Conservation (phyloP, 169 alveolate species). For the Cryptosporidium meleagridis region DNA sequence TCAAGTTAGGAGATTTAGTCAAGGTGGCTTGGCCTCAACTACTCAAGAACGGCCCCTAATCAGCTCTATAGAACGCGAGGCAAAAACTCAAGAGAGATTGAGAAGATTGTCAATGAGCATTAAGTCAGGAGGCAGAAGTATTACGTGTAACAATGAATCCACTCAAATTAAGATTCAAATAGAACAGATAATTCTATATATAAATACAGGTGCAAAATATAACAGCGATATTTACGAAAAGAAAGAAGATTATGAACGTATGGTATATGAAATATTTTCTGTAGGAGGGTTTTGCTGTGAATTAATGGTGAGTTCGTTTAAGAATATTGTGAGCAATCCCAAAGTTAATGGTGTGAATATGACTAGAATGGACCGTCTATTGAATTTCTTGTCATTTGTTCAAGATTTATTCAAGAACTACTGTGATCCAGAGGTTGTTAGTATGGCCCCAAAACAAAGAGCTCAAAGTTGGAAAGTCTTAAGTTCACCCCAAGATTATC, state of each 20-base stretch:
- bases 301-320: conserved; percentile 51
- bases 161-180: neutral
- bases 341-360: conserved; percentile 11
- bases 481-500: neutral
- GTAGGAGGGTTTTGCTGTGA: conserved; percentile 33
- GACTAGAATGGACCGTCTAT: conserved; percentile 69
- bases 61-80: neutral
- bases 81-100: conserved; percentile 43
- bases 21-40: neutral
- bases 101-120: neutral
- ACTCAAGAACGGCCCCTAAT: neutral
- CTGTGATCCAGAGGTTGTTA: conserved; percentile 33
- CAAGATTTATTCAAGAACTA: conserved; percentile 43
- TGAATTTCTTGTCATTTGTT: conserved; percentile 39
- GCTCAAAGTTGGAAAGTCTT: neutral
- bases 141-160: neutral
- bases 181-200: conserved; percentile 36
- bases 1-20: neutral
- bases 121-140: neutral
- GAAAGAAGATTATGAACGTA: conserved; percentile 10
- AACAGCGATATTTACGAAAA: conserved; percentile 11
- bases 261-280: conserved; percentile 24
- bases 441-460: neutral
- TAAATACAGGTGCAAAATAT: conserved; percentile 63
- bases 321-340: conserved; percentile 1